Conservation (phyloP, 2,329 filamentous ascomycete species). For the Colletotrichum scovillei region DNA sequence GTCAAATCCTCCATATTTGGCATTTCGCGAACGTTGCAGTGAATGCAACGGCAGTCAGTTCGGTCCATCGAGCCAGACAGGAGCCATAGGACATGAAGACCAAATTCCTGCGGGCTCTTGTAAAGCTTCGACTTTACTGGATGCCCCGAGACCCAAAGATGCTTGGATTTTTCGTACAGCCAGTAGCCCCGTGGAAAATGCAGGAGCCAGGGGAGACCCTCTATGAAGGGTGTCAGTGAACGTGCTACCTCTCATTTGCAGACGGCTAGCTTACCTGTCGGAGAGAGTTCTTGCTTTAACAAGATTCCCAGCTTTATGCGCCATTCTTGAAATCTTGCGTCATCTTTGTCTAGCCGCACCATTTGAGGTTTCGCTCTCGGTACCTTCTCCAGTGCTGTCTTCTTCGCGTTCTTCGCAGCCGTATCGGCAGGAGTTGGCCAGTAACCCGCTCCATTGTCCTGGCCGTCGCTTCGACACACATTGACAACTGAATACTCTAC, state of each 20-base stretch:
- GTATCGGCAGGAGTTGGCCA: conserved; percentile 48
- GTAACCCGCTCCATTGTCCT: conserved; percentile 56
- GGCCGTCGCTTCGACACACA: conserved; percentile 58
- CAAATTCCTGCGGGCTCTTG: conserved; percentile 65
- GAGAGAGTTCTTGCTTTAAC: conserved; percentile 57
- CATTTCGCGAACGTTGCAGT: conserved; percentile 53
- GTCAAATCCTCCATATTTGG: conserved; percentile 24
- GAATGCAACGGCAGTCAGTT: conserved; percentile 62
- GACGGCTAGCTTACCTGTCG: conserved; percentile 32
- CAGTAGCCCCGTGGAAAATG: conserved; percentile 59
- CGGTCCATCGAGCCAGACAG: conserved; percentile 59
- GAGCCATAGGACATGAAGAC: conserved; percentile 63
- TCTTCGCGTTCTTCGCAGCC: conserved; percentile 49
- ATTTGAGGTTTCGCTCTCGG: conserved; percentile 56
- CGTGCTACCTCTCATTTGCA: background rate
- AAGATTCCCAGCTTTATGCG: conserved; percentile 57
- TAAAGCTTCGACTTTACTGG: conserved; percentile 60
- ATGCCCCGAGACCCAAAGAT: conserved; percentile 62
- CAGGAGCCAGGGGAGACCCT: conserved; percentile 57
- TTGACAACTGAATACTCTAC: conserved; percentile 41
- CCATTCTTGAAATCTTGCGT: conserved; percentile 58
- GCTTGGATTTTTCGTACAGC: conserved; percentile 60
- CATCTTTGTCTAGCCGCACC: conserved; percentile 54
- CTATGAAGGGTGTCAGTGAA: conserved; percentile 41
- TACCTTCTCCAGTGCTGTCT: conserved; percentile 49